Conservation (phyloP, 2,329 filamentous ascomycete species). For the Colletotrichum sp. region DNA sequence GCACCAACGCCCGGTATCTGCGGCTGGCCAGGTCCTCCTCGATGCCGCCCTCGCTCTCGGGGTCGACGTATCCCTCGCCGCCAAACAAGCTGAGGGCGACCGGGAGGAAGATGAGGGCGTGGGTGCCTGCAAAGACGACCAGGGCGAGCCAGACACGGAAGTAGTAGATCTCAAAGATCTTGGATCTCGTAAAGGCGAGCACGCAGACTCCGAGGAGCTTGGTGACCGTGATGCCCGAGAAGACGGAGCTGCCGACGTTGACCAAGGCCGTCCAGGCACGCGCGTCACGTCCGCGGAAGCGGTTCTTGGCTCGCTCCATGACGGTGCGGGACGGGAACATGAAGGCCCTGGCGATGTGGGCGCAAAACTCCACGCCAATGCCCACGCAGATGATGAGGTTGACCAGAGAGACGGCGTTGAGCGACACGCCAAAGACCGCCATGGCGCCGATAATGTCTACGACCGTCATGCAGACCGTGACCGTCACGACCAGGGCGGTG, state of each 20-base stretch:
- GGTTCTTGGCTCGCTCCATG: slow-evolving; percentile 79
- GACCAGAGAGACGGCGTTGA: slow-evolving; percentile 94
- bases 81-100: slow-evolving; percentile 87
- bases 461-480: slow-evolving; percentile 91
- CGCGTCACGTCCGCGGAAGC: slow-evolving; percentile 82
- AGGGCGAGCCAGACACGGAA: slow-evolving; percentile 96
- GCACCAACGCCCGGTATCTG: slow-evolving; percentile 77
- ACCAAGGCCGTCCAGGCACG: slow-evolving; percentile 92
- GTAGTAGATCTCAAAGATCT: slow-evolving; percentile 99
- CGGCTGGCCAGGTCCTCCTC: slow-evolving; percentile 86
- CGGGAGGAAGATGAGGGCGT: slow-evolving; percentile 90
- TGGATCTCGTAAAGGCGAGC: slow-evolving; percentile 91
- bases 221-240: slow-evolving; percentile 94
- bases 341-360: slow-evolving; percentile 94
- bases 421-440: slow-evolving; percentile 84
- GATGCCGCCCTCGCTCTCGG: slow-evolving; percentile 84
- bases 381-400: slow-evolving; percentile 97
- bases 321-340: slow-evolving; percentile 87
- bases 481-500: slow-evolving; percentile 82
- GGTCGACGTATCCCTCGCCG: slow-evolving; percentile 86
- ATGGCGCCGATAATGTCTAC: slow-evolving; percentile 95
- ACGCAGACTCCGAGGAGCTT: slow-evolving; percentile 93
- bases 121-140: slow-evolving; percentile 85
- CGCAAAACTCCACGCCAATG: slow-evolving; percentile 96
- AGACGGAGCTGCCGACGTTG: slow-evolving; percentile 93